Conservation (phyloP, 306 rosid species). For the Rosa lucieae region DNA sequence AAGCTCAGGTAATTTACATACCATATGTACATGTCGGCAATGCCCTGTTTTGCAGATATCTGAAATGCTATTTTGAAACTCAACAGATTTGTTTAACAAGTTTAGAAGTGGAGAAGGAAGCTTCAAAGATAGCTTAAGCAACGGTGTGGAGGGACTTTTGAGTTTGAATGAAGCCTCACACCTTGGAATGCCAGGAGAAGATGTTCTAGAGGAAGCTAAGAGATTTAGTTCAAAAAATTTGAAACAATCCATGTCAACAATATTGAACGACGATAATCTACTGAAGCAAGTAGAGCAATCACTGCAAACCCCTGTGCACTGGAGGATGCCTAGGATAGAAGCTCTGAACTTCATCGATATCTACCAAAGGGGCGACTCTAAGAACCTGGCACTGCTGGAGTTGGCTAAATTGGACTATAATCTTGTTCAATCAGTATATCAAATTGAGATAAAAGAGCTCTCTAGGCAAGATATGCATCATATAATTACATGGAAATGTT, state of each 20-base stretch:
- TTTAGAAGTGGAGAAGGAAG: slow-evolving; percentile 15
- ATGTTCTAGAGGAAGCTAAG: slow-evolving; percentile 27
- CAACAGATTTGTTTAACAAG: slow-evolving; percentile 19
- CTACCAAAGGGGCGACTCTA: slow-evolving; percentile 10
- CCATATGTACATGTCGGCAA: not conserved
- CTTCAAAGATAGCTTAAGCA: slow-evolving; percentile 25
- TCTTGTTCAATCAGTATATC: slow-evolving; percentile 31
- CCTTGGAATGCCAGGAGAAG: slow-evolving; percentile 28
- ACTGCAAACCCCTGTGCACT: slow-evolving; percentile 13
- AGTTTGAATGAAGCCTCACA: slow-evolving; percentile 38
- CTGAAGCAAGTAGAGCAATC: slow-evolving; percentile 16
- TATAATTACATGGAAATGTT: too few species aligned
- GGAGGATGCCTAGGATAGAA: slow-evolving; percentile 33
- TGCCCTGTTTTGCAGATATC: not conserved
- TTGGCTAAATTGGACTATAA: slow-evolving; percentile 38
- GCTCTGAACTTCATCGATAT: slow-evolving; percentile 22
- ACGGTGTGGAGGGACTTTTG: slow-evolving; percentile 24
- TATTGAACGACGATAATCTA: not conserved
- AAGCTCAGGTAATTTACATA: slow-evolving; percentile 15
- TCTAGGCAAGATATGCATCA: slow-evolving; percentile 12
- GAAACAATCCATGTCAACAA: not conserved
- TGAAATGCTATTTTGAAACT: not conserved
- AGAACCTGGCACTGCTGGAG: slow-evolving; percentile 22
- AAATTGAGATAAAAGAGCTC: slow-evolving; percentile 26
- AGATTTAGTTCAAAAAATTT: slow-evolving; percentile 11